A percentile compares a stretch with the other conserved stretches of the same genome.
Evolutionary conservation across 257 asterid species (phyloP).

Genomic region (Fraxinus quadrangulata): DNA sequence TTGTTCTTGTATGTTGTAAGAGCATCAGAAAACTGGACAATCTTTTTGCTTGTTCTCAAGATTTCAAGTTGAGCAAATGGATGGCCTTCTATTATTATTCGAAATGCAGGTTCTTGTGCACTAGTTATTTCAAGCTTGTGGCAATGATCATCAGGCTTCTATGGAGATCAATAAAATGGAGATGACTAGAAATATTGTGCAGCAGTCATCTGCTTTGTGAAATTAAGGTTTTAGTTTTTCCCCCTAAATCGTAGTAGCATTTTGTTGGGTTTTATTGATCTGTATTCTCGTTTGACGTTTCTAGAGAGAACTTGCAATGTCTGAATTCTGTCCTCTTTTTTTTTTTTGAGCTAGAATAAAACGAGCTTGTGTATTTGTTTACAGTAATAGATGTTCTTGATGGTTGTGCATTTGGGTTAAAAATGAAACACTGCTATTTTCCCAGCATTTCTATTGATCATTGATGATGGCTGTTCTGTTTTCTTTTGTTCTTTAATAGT

Average conservation of each 20-base stretch:
- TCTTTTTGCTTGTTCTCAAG: neutral
- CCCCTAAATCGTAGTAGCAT: too few species aligned
- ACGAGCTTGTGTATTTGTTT: neutral
- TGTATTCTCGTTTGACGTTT: neutral
- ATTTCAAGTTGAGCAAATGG: neutral
- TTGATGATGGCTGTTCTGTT: too few species aligned
- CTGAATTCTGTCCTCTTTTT: neutral
- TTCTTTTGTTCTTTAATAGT: neutral
- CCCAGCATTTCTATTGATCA: neutral
- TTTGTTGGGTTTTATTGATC: too few species aligned
- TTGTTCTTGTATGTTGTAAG: neutral
- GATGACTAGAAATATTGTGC: too few species aligned
- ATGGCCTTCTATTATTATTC: neutral
- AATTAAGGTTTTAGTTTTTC: too few species aligned
- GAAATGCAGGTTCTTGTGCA: neutral
- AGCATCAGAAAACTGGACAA: neutral
- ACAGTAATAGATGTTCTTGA: neutral
- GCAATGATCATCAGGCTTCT: neutral
- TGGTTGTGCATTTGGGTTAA: neutral
- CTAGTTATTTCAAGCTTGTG: neutral
- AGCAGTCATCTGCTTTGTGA: too few species aligned
- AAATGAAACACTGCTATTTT: neutral
- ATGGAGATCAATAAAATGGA: too few species aligned
- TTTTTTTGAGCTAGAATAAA: neutral
- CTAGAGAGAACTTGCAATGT: neutral